These are phyloP conservation scores for Trebouxia sp. DNA, from an alignment of 139 green algal genomes.

Conservation along the genomic window DNA sequence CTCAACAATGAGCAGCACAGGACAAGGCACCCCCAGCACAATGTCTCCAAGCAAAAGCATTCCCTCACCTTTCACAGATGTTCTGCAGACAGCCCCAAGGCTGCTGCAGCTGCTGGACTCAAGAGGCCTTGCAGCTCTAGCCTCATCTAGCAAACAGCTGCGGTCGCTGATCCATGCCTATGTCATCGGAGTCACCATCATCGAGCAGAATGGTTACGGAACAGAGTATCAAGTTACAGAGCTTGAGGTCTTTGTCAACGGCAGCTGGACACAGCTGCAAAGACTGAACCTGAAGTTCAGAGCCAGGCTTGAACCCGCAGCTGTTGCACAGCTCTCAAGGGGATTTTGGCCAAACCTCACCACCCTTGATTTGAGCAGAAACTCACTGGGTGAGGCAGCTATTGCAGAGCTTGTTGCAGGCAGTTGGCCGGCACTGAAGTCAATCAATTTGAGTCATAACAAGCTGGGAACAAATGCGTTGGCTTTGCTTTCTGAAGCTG, in stretches of 20 bases:
- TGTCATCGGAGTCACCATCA: background rate
- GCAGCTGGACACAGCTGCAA: background rate
- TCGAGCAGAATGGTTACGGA: background rate
- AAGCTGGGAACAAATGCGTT: background rate
- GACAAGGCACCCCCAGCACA: no score
- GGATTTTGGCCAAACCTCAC: background rate
- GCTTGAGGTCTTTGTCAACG: background rate
- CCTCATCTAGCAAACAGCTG: background rate
- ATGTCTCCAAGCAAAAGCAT: no score
- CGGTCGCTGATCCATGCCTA: background rate
- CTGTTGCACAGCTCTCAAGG: background rate
- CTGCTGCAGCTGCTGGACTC: background rate
- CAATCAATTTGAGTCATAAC: background rate
- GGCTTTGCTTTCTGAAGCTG: background rate
- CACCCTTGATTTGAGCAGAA: background rate
- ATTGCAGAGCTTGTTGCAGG: background rate
- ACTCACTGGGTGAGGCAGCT: background rate
- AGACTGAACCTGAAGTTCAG: background rate
- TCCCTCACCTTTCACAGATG: background rate
- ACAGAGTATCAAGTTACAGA: background rate
- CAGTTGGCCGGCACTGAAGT: background rate
- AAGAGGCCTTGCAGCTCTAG: background rate
- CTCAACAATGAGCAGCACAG: no score
- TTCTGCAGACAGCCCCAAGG: background rate
- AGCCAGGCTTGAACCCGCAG: background rate